Evolutionary conservation across 139 green algal genomes (phyloP).

Genomic region (Chlorella vulgaris): DNA sequence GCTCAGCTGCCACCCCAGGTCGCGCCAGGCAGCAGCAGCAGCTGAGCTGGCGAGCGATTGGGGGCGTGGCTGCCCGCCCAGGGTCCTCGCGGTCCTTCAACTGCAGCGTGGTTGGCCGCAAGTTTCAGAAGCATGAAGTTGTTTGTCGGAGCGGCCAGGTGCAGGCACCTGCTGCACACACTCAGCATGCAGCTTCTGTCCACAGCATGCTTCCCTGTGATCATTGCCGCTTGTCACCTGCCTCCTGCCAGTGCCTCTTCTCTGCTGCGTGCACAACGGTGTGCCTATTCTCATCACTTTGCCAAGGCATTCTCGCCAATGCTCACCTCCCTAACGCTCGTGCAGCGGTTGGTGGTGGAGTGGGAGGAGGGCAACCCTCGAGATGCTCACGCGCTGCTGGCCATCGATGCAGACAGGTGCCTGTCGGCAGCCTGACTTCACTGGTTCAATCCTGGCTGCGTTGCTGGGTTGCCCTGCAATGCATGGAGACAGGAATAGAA

Average conservation of each 20-base stretch:
- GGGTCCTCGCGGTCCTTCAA: conserved; percentile 1
- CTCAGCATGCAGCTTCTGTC: not conserved
- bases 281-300: not conserved
- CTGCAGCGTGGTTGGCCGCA: conserved; percentile 21
- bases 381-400: conserved; percentile 46
- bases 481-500: too few species aligned
- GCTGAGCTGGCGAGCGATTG: not conserved
- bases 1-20: not conserved
- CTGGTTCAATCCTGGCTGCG: too few species aligned
- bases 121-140: conserved; percentile 8
- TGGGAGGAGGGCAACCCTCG: conserved; percentile 32
- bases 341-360: conserved; percentile 11
- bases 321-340: not conserved
- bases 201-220: too few species aligned
- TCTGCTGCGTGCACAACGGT: not conserved
- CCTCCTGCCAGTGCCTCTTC: not conserved
- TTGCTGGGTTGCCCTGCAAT: too few species aligned
- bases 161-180: not conserved
- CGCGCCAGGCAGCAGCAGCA: not conserved
- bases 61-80: too few species aligned
- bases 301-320: not conserved
- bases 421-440: too few species aligned
- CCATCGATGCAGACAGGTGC: conserved; percentile 1
- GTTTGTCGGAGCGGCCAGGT: conserved; percentile 10
- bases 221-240: not conserved